phyloP scores from a whole-genome alignment of 805 yeast species.

The Saturnispora silvae region DNA sequence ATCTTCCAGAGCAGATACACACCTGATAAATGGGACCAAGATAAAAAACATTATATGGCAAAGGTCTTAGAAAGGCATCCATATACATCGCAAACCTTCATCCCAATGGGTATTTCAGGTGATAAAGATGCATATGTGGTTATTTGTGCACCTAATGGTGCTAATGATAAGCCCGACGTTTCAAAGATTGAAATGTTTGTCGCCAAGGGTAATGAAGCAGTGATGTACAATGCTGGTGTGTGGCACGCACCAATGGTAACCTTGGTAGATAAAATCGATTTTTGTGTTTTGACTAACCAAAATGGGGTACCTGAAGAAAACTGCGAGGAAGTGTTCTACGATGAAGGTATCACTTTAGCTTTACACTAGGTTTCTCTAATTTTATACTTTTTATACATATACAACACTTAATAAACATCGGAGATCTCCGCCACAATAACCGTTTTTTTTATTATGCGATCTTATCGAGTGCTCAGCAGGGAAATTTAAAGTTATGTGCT shows the following conservation, averaged over 20 bases:
- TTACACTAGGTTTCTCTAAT: slow-evolving; percentile 15
- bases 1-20: slow-evolving; percentile 78
- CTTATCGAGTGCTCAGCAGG: no score
- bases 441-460: no score
- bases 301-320: slow-evolving; percentile 72
- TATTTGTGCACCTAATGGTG: slow-evolving; percentile 56
- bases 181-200: slow-evolving; percentile 52
- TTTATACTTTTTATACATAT: no score
- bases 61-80: slow-evolving; percentile 88
- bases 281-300: slow-evolving; percentile 82
- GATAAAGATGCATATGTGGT: slow-evolving; percentile 53
- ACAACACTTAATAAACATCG: no score
- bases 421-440: no score
- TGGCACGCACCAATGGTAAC: slow-evolving; percentile 99
- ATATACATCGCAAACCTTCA: slow-evolving; percentile 73
- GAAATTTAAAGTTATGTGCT: no score
- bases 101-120: slow-evolving; percentile 69
- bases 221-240: slow-evolving; percentile 73
- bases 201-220: slow-evolving; percentile 77
- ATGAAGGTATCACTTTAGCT: slow-evolving; percentile 40
- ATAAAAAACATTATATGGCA: slow-evolving; percentile 32
- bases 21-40: slow-evolving; percentile 39
- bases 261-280: slow-evolving; percentile 55
- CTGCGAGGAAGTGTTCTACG: slow-evolving; percentile 67
- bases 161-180: slow-evolving; percentile 50